Conservation (phyloP, 768 basidiomycete species). For the Sporobolomyces pararoseus region DNA sequence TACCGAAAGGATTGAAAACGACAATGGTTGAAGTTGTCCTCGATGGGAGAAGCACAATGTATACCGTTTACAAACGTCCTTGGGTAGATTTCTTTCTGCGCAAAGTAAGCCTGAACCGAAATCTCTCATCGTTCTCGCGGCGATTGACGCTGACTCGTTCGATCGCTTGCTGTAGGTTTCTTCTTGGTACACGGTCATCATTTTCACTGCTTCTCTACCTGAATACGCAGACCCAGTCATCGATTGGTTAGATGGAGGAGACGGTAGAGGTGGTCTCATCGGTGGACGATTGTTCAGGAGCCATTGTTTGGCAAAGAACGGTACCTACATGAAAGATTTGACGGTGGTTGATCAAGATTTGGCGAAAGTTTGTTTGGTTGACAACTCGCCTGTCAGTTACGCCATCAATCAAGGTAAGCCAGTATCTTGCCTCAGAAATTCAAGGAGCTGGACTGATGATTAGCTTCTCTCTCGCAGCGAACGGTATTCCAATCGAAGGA, state of each 20-base stretch:
- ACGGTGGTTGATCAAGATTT: constrained; percentile 83
- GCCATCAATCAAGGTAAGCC: constrained; percentile 79
- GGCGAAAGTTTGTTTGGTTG: constrained; percentile 85
- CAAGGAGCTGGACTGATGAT: no score
- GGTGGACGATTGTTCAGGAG: constrained; percentile 85
- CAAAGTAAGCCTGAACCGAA: constrained; percentile 58
- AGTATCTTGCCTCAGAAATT: not conserved
- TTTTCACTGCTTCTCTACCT: constrained; percentile 98
- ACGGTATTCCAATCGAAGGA: constrained; percentile 97
- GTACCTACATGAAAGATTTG: constrained; percentile 91
- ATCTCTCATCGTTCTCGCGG: not conserved
- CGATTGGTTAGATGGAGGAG: constrained; percentile 83
- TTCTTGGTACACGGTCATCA: constrained; percentile 95
- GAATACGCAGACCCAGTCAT: constrained; percentile 99
- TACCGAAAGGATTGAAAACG: constrained; percentile 50
- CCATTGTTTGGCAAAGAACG: constrained; percentile 91
- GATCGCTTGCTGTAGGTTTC: constrained; percentile 70
- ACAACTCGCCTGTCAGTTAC: constrained; percentile 93
- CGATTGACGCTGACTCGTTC: not conserved
- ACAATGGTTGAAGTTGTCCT: constrained; percentile 91
- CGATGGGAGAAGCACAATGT: constrained; percentile 80
- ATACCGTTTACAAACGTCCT: constrained; percentile 97
- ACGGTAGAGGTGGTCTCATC: constrained; percentile 76
- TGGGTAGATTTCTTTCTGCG: constrained; percentile 92
- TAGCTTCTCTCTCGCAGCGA: constrained; percentile 58